phyloP scores from a whole-genome alignment of 2,329 filamentous ascomycete species.

The Sporothrix brunneoviolacea region DNA sequence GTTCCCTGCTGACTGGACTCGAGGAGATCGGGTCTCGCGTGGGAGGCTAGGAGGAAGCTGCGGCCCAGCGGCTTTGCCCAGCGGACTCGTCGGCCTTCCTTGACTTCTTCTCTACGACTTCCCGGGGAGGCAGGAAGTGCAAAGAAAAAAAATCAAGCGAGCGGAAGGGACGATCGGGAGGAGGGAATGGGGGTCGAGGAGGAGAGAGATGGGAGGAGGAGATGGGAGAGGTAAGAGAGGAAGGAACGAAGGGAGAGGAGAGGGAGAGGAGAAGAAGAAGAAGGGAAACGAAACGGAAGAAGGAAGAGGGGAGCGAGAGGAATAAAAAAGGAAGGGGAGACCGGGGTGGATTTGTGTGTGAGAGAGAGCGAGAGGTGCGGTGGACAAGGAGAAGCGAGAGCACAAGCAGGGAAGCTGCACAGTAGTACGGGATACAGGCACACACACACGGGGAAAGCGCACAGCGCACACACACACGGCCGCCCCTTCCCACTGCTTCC shows the following conservation, averaged over 20 bases:
- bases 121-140: constrained; percentile 1
- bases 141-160: neutral
- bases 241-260: constrained; percentile 1
- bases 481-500: too few species aligned
- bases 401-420: neutral
- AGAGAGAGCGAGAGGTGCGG: constrained; percentile 30
- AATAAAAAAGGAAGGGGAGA: constrained; percentile 24
- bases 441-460: neutral
- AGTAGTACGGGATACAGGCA: neutral
- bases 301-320: constrained; percentile 3
- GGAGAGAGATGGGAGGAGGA: neutral
- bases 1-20: neutral
- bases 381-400: constrained; percentile 28
- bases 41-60: too few species aligned
- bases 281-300: constrained; percentile 2
- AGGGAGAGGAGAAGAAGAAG: neutral
- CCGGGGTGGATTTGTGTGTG: constrained; percentile 1
- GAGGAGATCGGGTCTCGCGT: too few species aligned
- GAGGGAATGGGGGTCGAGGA: neutral
- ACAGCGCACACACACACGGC: neutral
- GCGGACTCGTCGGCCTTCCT: constrained; percentile 1
- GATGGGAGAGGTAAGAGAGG: neutral
- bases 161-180: constrained; percentile 9
- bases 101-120: neutral
- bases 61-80: neutral